Evolutionary conservation across 2,329 filamentous ascomycete genomes (phyloP).

Genomic region (Colletotrichum trifolii): DNA sequence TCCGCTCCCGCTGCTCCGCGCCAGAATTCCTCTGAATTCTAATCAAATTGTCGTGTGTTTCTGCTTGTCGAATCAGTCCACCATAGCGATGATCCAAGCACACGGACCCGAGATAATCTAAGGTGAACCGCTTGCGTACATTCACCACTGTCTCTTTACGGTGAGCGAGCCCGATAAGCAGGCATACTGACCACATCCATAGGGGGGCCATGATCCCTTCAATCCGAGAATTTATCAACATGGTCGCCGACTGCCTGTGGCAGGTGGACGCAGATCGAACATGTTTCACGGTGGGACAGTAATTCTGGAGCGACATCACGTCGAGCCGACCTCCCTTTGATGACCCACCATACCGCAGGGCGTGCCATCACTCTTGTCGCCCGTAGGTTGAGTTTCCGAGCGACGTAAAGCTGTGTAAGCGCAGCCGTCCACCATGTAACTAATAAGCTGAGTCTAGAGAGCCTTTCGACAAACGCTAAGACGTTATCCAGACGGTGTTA

Average conservation of each 20-base stretch:
- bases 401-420: background rate
- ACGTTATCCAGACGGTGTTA: too few relatives aligned
- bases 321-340: too few relatives aligned
- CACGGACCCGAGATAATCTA: background rate
- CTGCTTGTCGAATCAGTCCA: conserved; percentile 13
- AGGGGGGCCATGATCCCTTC: conserved; percentile 1
- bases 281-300: too few relatives aligned
- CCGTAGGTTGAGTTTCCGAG: too few relatives aligned
- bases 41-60: conserved; percentile 24
- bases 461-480: too few relatives aligned
- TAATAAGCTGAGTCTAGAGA: too few relatives aligned
- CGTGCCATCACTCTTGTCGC: too few relatives aligned
- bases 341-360: too few relatives aligned
- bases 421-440: background rate
- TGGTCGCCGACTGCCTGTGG: background rate
- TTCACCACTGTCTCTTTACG: background rate
- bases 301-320: too few relatives aligned
- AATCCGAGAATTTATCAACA: conserved; percentile 9
- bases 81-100: conserved; percentile 4
- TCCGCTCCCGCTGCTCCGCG: conserved; percentile 30
- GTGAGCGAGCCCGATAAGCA: conserved; percentile 2
- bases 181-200: background rate
- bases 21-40: background rate
- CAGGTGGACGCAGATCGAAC: too few relatives aligned
- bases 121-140: too few relatives aligned